Evolutionary conservation across 1,284 basidiomycete genomes (phyloP).

Genomic region (Polyporus tsugae): DNA sequence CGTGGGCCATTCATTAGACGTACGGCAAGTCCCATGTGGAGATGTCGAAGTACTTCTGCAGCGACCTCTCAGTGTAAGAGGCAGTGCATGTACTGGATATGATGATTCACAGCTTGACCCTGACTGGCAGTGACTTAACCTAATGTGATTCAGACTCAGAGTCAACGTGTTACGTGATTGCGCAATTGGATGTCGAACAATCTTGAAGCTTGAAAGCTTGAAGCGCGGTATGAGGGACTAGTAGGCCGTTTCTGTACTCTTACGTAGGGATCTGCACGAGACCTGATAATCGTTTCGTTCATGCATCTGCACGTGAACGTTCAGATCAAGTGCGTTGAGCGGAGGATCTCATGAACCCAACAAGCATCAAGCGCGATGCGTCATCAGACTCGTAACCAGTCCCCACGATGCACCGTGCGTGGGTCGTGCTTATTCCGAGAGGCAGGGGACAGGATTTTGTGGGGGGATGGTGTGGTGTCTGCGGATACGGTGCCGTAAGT

Average conservation of each 20-base stretch:
- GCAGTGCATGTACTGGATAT: background rate
- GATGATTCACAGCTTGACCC: background rate
- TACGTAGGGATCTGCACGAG: slow-evolving; percentile 10
- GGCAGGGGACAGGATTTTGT: too few relatives aligned
- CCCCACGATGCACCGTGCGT: too few relatives aligned
- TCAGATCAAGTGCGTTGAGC: background rate
- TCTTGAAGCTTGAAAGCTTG: background rate
- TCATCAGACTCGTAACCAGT: too few relatives aligned
- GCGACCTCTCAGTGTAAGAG: background rate
- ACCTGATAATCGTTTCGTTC: background rate
- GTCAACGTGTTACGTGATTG: slow-evolving; percentile 1
- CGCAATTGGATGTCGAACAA: background rate
- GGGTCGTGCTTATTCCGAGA: too few relatives aligned
- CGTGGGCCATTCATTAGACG: too few relatives aligned
- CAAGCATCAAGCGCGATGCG: background rate
- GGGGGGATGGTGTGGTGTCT: too few relatives aligned
- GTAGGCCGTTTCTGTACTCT: slow-evolving; percentile 6
- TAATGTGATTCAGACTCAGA: background rate
- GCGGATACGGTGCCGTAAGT: too few relatives aligned
- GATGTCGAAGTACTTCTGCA: background rate
- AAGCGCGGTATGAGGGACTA: background rate
- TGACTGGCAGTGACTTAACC: background rate
- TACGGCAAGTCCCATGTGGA: background rate
- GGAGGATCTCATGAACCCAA: background rate
- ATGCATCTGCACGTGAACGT: background rate